Conservation (phyloP, 208 protist genomes). For the Trypanosoma caninum region DNA sequence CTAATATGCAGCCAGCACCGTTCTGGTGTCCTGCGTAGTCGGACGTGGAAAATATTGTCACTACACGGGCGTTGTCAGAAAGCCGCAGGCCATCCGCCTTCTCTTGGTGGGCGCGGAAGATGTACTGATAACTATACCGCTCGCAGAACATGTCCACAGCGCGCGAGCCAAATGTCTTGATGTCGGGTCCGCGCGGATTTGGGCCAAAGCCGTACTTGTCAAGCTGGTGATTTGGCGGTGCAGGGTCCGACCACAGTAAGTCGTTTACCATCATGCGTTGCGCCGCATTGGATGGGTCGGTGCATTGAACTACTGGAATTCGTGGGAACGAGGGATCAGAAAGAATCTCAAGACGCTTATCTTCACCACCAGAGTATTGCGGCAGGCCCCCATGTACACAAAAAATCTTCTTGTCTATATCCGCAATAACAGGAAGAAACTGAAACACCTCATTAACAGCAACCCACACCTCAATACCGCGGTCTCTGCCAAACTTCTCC, state of each 20-base stretch:
- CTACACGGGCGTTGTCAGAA: constrained; percentile 85
- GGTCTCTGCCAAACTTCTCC: constrained; percentile 82
- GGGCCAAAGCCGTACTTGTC: constrained; percentile 88
- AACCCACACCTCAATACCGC: constrained; percentile 86
- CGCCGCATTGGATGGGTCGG: constrained; percentile 74
- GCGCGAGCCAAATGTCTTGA: constrained; percentile 86
- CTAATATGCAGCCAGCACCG: constrained; percentile 84
- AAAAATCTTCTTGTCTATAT: constrained; percentile 94
- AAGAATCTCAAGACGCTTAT: constrained; percentile 83
- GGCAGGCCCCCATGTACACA: constrained; percentile 94
- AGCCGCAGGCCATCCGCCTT: constrained; percentile 89
- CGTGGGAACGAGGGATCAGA: constrained; percentile 82
- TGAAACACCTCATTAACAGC: constrained; percentile 92
- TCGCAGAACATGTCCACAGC: constrained; percentile 92
- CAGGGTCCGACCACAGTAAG: constrained; percentile 88
- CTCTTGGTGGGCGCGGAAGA: constrained; percentile 93
- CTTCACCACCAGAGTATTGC: constrained; percentile 84
- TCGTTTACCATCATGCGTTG: constrained; percentile 92
- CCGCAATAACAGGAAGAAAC: constrained; percentile 88
- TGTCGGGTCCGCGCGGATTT: constrained; percentile 85
- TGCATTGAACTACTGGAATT: constrained; percentile 82
- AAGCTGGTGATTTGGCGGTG: constrained; percentile 74
- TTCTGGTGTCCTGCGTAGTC: constrained; percentile 92
- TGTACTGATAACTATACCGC: constrained; percentile 91
- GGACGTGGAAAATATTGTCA: constrained; percentile 92